Evolutionary conservation across 2,329 filamentous ascomycete species (phyloP).

Genomic region (Pyricularia grisea): DNA sequence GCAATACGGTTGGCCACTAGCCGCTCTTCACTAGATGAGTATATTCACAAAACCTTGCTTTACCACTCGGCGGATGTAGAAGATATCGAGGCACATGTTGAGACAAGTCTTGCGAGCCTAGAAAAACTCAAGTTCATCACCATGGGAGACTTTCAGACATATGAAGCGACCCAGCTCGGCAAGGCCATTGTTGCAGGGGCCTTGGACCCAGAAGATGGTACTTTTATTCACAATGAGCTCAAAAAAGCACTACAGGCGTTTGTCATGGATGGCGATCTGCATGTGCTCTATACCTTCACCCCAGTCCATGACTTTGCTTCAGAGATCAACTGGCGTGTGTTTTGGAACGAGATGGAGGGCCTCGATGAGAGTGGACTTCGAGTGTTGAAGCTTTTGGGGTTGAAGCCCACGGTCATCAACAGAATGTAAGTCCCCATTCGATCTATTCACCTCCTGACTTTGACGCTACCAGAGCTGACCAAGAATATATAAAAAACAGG

Average conservation of each 20-base stretch:
- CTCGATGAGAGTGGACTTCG: conserved; percentile 64
- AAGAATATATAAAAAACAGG: conserved; percentile 30
- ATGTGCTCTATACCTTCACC: conserved; percentile 69
- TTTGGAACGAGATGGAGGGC: conserved; percentile 59
- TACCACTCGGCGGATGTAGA: conserved; percentile 43
- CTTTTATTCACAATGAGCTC: conserved; percentile 64
- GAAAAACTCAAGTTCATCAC: conserved; percentile 39
- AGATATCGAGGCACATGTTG: conserved; percentile 42
- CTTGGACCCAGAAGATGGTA: conserved; percentile 64
- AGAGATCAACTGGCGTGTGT: conserved; percentile 62
- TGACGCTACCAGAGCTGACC: conserved; percentile 7
- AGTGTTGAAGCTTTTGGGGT: conserved; percentile 57
- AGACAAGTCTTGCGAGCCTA: conserved; percentile 36
- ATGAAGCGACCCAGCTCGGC: conserved; percentile 54
- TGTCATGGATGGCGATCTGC: conserved; percentile 75
- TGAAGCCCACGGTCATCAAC: conserved; percentile 59
- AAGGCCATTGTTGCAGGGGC: conserved; percentile 64
- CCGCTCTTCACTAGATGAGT: conserved; percentile 55
- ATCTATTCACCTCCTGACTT: neutral
- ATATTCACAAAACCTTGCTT: conserved; percentile 58
- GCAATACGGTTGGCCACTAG: conserved; percentile 59
- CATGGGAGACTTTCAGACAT: conserved; percentile 38
- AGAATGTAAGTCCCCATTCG: conserved; percentile 41
- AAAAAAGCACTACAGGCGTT: conserved; percentile 59
- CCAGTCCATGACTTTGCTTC: conserved; percentile 52